Evolutionary conservation across 352 stramenopile species (phyloP), one percentile per base, ranked within the genome.

Genomic region (Globisporangium polare): DNA sequence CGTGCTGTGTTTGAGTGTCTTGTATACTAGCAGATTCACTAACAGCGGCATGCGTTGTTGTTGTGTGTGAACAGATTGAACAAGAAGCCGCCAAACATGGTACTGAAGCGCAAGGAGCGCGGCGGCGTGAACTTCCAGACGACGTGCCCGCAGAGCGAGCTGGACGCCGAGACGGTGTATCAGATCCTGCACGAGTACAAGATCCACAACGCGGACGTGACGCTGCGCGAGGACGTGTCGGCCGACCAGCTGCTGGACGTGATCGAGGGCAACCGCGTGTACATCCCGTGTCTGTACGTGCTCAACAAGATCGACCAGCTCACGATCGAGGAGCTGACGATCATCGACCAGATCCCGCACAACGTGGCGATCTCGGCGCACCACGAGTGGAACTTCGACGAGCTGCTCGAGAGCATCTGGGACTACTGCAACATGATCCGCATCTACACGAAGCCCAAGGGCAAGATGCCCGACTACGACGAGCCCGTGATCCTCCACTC

Each of bases 281-380:
- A 99, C 80, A 99, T 99, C 66, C 97, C 97, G 42, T 96, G 88
- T 53, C 75, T 99, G 15, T 99, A 99, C 81, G 94, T 99, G 56
- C 94, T 99, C 62, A 99, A 99, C 83, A 99, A 99, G 80, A 99
- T 99, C 69, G 97, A 99, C 73, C 83, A 98, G 72, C 88, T 99
- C 27, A 97, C 95, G 24, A 98, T 99, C 76, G 95, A 99, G 75
- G 97, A 99, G 78, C 84, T 99, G 1, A 97, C 98, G 61, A 98
- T 99, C 72, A 94, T 99, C 52, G 97, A 97, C 74, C 94, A 99
- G 78, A 95, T 99, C 71, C 96, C 96, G 51, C 96, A 99, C 80
- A 99, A 98, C 73, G 94, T 99, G 20, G 94, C 97, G 53, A 99
- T 99, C 65, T 98, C 90, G 53, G 95, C 90, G 35, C 86, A 98